phyloP scores from a whole-genome alignment of 306 rosid species.

The Fragaria vesca region DNA sequence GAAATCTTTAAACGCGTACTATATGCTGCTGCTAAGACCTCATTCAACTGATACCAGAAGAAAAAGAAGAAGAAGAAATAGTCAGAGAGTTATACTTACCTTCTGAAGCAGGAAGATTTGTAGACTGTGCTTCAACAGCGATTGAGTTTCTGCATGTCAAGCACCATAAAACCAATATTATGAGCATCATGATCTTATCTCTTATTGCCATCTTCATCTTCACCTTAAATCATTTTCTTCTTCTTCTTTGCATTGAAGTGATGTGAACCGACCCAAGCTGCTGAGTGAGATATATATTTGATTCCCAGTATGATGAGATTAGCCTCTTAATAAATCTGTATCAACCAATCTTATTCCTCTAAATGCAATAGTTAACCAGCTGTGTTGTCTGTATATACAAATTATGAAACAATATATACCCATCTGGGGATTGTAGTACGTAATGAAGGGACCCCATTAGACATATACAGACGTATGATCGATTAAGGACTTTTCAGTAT shows the following conservation, averaged over 20 bases:
- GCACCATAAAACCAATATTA: neutral
- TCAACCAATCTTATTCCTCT: neutral
- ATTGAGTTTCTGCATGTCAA: neutral
- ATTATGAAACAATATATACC: neutral
- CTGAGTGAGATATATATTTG: neutral
- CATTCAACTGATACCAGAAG: neutral
- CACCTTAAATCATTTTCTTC: neutral
- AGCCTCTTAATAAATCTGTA: neutral
- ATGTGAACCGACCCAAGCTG: neutral
- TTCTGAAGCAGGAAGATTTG: neutral
- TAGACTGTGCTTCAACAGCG: neutral
- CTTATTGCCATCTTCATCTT: neutral
- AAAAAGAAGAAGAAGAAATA: neutral
- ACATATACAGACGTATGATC: too few relatives aligned
- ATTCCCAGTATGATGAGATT: neutral
- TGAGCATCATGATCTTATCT: neutral
- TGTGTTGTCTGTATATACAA: too few relatives aligned
- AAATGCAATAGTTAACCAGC: neutral
- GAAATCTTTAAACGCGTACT: too few relatives aligned
- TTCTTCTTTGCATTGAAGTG: neutral
- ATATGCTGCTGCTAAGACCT: too few relatives aligned
- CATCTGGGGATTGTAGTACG: neutral
- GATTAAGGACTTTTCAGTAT: neutral
- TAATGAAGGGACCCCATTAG: conserved; percentile 2
- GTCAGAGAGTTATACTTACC: neutral